phyloP scores from a whole-genome alignment of 2,329 filamentous ascomycete genomes.

The Dothideomycetes sp. region DNA sequence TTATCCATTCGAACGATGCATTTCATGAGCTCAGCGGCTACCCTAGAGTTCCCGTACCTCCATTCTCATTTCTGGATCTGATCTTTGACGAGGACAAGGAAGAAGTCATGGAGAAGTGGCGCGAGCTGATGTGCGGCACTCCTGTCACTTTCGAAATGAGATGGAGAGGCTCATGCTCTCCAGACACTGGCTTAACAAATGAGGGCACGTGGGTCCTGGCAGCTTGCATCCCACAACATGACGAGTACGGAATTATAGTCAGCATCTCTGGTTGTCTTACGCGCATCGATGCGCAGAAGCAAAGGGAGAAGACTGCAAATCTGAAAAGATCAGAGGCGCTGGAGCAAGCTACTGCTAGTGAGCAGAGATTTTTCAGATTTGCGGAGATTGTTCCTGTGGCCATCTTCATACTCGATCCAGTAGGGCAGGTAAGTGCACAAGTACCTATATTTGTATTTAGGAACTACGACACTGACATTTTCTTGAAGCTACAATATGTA shows the following conservation, averaged over 20 bases:
- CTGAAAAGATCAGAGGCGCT: too few relatives aligned
- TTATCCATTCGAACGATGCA: conserved; percentile 9
- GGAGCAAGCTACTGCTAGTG: conserved; percentile 29
- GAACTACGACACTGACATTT: conserved; percentile 10
- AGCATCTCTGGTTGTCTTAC: conserved; percentile 16
- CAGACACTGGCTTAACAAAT: too few relatives aligned
- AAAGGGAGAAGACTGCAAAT: too few relatives aligned
- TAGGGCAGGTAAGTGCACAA: too few relatives aligned
- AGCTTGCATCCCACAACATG: conserved; percentile 12
- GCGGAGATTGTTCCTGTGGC: conserved; percentile 23
- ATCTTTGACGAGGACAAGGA: conserved; percentile 1
- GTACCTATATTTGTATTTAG: too few relatives aligned
- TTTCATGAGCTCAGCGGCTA: too few relatives aligned
- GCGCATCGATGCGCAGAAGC: conserved; percentile 15
- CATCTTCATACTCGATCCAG: conserved; percentile 19
- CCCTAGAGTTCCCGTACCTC: not conserved
- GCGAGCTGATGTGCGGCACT: conserved; percentile 7
- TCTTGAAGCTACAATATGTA: conserved; percentile 4
- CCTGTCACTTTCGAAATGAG: conserved; percentile 14
- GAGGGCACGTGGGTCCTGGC: conserved; percentile 12
- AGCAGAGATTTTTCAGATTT: conserved; percentile 14
- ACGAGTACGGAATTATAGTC: conserved; percentile 10
- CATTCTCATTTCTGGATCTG: not conserved
- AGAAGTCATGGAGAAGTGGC: conserved; percentile 9
- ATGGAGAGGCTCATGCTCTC: too few relatives aligned